A percentile compares a stretch with the other conserved stretches of the same genome.
These are phyloP conservation scores for Exophiala sp. DNA, from an alignment of 2,329 filamentous ascomycete genomes.

Conservation along the genomic window DNA sequence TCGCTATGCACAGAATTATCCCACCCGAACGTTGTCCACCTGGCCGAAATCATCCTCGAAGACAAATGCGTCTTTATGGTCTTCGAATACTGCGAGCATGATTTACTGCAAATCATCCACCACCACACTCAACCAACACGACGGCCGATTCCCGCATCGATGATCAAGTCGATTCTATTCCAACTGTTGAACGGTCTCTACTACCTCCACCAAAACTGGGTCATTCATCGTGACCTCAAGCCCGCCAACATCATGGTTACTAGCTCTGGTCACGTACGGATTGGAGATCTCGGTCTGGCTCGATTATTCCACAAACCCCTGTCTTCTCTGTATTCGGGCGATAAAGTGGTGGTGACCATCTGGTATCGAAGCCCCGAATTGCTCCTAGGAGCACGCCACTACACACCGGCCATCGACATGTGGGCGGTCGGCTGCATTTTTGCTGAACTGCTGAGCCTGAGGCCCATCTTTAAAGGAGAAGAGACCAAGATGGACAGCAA, in stretches of 20 bases:
- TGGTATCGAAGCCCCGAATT: slow-evolving; percentile 97
- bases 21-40: slow-evolving; percentile 81
- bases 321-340: slow-evolving; percentile 83
- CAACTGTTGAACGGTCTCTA: slow-evolving; percentile 91
- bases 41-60: slow-evolving; percentile 93
- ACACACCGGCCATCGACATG: slow-evolving; percentile 92
- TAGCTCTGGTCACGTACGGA: slow-evolving; percentile 80
- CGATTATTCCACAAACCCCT: slow-evolving; percentile 90
- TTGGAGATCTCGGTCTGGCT: slow-evolving; percentile 88
- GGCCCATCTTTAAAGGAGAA: slow-evolving; percentile 96
- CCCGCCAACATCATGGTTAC: slow-evolving; percentile 99
- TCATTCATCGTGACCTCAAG: slow-evolving; percentile 92
- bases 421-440: slow-evolving; percentile 99
- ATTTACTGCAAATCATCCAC: slow-evolving; percentile 94
- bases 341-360: slow-evolving; percentile 98
- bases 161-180: slow-evolving; percentile 90
- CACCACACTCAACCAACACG: slow-evolving; percentile 87
- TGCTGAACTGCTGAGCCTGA: slow-evolving; percentile 79
- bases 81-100: slow-evolving; percentile 97
- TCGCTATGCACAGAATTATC: slow-evolving; percentile 86
- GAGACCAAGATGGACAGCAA: slow-evolving; percentile 99
- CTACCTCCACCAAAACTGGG: slow-evolving; percentile 95
- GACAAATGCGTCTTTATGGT: slow-evolving; percentile 99
- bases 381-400: slow-evolving; percentile 86
- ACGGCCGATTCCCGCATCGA: slow-evolving; percentile 79